Evolutionary conservation across 2,329 filamentous ascomycete genomes (phyloP).

Genomic region (Orbilia javanica): DNA sequence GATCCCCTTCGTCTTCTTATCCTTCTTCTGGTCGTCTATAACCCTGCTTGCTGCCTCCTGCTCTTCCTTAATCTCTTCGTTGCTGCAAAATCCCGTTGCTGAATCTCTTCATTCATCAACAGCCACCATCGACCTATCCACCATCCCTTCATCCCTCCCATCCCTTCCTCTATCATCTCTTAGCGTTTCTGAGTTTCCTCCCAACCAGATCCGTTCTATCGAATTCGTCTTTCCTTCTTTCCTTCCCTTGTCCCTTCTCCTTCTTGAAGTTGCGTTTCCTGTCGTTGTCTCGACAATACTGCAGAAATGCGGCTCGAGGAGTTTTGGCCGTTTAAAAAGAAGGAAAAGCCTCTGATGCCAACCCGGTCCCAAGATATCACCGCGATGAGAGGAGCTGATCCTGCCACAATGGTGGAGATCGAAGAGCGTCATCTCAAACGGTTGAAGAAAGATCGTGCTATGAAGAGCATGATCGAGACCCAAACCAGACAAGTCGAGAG

Average conservation of each 20-base stretch:
- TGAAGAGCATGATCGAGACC: background rate
- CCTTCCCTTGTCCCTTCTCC: too few species aligned
- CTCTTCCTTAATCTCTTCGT: background rate
- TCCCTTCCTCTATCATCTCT: background rate
- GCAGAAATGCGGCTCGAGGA: background rate
- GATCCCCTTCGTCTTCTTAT: background rate
- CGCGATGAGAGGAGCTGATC: background rate
- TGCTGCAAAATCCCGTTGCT: background rate
- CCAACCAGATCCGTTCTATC: background rate
- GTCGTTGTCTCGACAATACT: background rate
- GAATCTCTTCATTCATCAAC: background rate
- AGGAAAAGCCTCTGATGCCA: background rate
- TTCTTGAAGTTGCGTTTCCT: background rate
- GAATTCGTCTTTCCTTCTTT: background rate
- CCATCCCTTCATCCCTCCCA: background rate
- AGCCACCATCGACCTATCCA: background rate
- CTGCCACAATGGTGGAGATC: background rate
- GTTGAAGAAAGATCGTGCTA: background rate
- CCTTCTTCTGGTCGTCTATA: background rate
- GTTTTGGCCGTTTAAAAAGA: background rate
- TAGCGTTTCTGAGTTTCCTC: background rate
- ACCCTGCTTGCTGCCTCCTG: background rate
- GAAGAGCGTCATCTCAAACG: background rate
- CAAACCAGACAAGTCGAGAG: background rate
- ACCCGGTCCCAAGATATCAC: slow-evolving; percentile 2